phyloP scores from a whole-genome alignment of 768 basidiomycete species.

The Boletus sensibilis region DNA sequence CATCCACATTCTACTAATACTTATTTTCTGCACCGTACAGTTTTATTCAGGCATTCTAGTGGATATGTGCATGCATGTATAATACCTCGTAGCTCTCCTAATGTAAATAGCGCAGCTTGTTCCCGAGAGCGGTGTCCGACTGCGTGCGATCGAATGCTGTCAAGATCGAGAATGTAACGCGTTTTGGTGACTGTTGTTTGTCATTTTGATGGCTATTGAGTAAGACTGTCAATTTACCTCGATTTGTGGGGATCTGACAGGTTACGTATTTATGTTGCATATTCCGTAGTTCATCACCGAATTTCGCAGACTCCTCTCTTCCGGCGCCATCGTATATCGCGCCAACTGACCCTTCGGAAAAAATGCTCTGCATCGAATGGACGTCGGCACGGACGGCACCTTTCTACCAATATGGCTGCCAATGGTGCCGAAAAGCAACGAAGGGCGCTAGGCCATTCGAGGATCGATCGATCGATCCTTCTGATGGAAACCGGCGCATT shows the following conservation, averaged over 20 bases:
- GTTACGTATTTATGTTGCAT: conserved; percentile 26
- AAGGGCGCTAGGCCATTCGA: conserved; percentile 19
- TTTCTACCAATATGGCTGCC: conserved; percentile 3
- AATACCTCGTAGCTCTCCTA: conserved; percentile 31
- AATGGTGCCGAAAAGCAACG: conserved; percentile 7
- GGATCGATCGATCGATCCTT: conserved; percentile 28
- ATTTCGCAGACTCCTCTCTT: conserved; percentile 9
- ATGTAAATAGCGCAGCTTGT: conserved; percentile 32
- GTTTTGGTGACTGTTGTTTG: conserved; percentile 19
- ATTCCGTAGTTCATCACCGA: conserved; percentile 11
- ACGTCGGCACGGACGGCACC: not conserved
- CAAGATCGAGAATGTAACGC: conserved; percentile 18
- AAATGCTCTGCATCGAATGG: conserved; percentile 3
- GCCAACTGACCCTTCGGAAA: conserved; percentile 7
- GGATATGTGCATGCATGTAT: conserved; percentile 41
- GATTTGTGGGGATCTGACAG: conserved; percentile 27
- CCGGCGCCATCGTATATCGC: conserved; percentile 9
- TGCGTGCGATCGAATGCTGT: too few relatives aligned
- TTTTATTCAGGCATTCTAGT: conserved; percentile 36
- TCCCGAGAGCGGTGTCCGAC: not conserved
- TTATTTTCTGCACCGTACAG: conserved; percentile 35
- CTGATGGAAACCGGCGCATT: conserved; percentile 31
- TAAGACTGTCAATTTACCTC: conserved; percentile 32
- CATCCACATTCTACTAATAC: conserved; percentile 35
- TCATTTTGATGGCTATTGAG: conserved; percentile 33